Evolutionary conservation across 2,329 filamentous ascomycete genomes (phyloP).

Genomic region (Paradendryphiella salina): DNA sequence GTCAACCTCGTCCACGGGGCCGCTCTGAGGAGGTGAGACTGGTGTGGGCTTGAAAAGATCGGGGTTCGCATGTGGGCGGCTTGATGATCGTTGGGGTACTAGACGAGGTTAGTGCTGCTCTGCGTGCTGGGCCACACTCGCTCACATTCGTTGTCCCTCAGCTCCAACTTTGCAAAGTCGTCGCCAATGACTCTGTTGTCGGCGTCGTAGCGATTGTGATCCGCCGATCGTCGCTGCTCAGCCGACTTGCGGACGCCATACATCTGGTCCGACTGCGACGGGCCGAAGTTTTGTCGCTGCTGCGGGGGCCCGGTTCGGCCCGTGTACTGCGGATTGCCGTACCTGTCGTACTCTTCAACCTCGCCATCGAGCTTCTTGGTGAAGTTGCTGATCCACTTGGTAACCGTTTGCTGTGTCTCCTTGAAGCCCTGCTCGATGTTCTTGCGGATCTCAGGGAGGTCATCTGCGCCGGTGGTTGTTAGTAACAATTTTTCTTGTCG

Average conservation of each 20-base stretch:
- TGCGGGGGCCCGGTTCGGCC: slow-evolving; percentile 28
- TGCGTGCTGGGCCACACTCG: background rate
- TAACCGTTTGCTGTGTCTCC: slow-evolving; percentile 91
- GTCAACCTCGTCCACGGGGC: slow-evolving; percentile 77
- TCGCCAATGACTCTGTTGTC: slow-evolving; percentile 89
- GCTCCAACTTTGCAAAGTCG: slow-evolving; percentile 73
- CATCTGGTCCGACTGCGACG: slow-evolving; percentile 47
- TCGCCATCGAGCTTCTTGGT: slow-evolving; percentile 91
- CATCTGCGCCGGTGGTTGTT: slow-evolving; percentile 61
- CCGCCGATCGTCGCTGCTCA: slow-evolving; percentile 68
- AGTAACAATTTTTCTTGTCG: background rate
- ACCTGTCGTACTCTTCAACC: slow-evolving; percentile 65
- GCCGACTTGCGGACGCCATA: slow-evolving; percentile 48
- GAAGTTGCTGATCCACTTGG: slow-evolving; percentile 86
- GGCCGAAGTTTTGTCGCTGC: slow-evolving; percentile 46
- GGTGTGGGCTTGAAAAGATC: slow-evolving; percentile 76
- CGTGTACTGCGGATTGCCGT: slow-evolving; percentile 49
- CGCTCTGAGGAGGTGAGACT: slow-evolving; percentile 56
- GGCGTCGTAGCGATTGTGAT: slow-evolving; percentile 91
- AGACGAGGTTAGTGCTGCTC: slow-evolving; percentile 1
- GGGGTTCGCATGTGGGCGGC: slow-evolving; percentile 71
- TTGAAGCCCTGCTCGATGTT: slow-evolving; percentile 93
- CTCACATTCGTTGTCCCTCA: slow-evolving; percentile 64
- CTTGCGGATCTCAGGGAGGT: slow-evolving; percentile 88
- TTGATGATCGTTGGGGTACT: slow-evolving; percentile 60